These are phyloP conservation scores for Geranium rotundifolium DNA, from an alignment of 345 rosid genomes.

Conservation along the genomic window DNA sequence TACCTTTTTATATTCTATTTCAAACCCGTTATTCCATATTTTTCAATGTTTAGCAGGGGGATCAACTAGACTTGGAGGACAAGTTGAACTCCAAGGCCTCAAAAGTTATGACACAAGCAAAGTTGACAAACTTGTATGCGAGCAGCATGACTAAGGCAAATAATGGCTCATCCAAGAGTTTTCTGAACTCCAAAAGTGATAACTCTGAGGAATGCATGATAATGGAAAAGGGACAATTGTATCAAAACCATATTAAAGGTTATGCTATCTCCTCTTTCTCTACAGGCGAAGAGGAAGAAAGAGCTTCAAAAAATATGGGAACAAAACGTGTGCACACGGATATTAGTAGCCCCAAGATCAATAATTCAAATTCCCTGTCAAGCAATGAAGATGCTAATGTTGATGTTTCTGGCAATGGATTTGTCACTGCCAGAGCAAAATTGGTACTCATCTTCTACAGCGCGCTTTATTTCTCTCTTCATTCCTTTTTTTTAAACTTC, in stretches of 20 bases:
- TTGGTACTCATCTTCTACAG: conserved; percentile 37
- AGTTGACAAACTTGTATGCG: conserved; percentile 67
- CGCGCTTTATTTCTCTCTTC: background rate
- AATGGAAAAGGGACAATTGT: conserved; percentile 24
- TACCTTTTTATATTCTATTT: too few species aligned
- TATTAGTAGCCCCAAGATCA: conserved; percentile 34
- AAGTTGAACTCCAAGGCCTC: conserved; percentile 33
- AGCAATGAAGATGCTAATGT: conserved; percentile 30
- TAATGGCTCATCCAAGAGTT: conserved; percentile 20
- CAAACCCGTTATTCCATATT: background rate
- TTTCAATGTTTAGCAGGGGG: conserved; percentile 40
- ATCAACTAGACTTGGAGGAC: conserved; percentile 20
- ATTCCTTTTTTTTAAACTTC: background rate
- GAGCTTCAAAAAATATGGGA: conserved; percentile 31
- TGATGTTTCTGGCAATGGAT: conserved; percentile 48
- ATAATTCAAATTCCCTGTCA: conserved; percentile 23
- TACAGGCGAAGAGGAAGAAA: conserved; percentile 43
- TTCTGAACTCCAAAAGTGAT: conserved; percentile 27
- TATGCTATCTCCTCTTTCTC: conserved; percentile 12
- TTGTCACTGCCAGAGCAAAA: conserved; percentile 82
- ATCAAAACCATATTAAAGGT: conserved; percentile 20
- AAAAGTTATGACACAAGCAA: conserved; percentile 42
- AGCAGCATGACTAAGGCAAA: conserved; percentile 33
- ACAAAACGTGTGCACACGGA: conserved; percentile 54
- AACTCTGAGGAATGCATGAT: conserved; percentile 39